Percentiles rank a stretch among this genome's conserved stretches.
phyloP scores from a whole-genome alignment of 345 rosid species.

The Gynandropsis gynandra region DNA sequence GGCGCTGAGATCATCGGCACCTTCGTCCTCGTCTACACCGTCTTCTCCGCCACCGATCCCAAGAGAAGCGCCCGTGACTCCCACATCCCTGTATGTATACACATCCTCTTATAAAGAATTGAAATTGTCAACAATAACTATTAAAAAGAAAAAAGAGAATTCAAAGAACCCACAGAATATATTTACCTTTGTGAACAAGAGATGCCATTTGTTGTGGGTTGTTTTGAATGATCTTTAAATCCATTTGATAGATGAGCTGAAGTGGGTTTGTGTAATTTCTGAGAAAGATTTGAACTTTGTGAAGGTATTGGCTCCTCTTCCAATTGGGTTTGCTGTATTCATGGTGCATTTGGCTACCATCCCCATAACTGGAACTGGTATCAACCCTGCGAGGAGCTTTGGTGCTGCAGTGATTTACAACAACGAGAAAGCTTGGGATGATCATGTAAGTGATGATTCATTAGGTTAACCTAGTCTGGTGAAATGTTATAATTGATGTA shows the following conservation, averaged over 20 bases:
- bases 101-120: no score
- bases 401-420: slow-evolving; percentile 32
- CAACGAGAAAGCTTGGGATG: slow-evolving; percentile 26
- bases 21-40: slow-evolving; percentile 67
- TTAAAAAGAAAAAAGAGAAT: no score
- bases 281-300: not conserved
- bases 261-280: not conserved
- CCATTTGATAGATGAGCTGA: not conserved
- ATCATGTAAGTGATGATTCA: slow-evolving; percentile 18
- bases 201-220: no score
- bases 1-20: slow-evolving; percentile 87
- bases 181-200: no score
- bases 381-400: slow-evolving; percentile 26
- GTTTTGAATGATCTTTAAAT: no score
- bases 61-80: slow-evolving; percentile 88
- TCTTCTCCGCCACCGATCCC: slow-evolving; percentile 84
- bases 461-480: no score
- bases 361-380: slow-evolving; percentile 27
- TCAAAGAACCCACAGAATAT: no score
- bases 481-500: no score
- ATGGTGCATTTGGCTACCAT: slow-evolving; percentile 27
- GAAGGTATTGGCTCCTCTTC: slow-evolving; percentile 27
- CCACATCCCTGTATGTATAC: slow-evolving; percentile 56
- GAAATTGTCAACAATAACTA: no score
- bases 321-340: slow-evolving; percentile 26